Conservation (phyloP, 2,329 filamentous ascomycete species). For the Colletotrichum melonis region DNA sequence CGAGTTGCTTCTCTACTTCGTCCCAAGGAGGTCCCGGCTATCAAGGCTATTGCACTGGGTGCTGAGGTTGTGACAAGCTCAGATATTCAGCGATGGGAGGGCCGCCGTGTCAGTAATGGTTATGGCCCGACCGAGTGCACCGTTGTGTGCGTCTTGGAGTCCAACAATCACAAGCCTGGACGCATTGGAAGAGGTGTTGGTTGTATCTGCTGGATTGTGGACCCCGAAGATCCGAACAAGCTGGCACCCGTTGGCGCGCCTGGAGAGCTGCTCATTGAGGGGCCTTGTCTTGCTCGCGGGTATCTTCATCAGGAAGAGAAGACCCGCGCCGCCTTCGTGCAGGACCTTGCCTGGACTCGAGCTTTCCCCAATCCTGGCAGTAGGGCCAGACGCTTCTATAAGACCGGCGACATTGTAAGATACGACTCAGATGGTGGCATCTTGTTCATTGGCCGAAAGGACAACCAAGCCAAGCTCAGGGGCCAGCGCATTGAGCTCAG, state of each 20-base stretch:
- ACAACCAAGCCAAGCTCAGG: background rate
- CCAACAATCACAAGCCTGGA: background rate
- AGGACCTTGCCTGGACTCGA: background rate
- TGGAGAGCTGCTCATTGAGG: conserved; percentile 40
- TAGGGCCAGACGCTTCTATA: conserved; percentile 48
- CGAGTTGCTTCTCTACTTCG: background rate
- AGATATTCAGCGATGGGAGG: background rate
- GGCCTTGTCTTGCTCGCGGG: conserved; percentile 36
- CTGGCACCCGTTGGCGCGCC: conserved; percentile 38
- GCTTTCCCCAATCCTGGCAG: background rate
- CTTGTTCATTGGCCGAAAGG: conserved; percentile 1
- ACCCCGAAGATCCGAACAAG: conserved; percentile 34
- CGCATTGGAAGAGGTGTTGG: background rate
- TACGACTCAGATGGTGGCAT: conserved; percentile 44
- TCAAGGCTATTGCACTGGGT: background rate
- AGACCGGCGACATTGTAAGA: conserved; percentile 59
- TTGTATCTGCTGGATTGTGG: conserved; percentile 35
- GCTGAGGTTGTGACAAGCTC: background rate
- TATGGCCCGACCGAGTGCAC: background rate
- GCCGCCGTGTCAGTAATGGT: background rate
- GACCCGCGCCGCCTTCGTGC: conserved; percentile 36
- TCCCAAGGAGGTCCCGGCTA: background rate
- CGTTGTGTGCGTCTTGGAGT: background rate
- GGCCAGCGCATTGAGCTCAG: conserved; percentile 54
- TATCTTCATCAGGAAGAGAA: conserved; percentile 39